These are phyloP conservation scores for Isatis lusitanica DNA, from an alignment of 441 rosid species.

Conservation along the genomic window DNA sequence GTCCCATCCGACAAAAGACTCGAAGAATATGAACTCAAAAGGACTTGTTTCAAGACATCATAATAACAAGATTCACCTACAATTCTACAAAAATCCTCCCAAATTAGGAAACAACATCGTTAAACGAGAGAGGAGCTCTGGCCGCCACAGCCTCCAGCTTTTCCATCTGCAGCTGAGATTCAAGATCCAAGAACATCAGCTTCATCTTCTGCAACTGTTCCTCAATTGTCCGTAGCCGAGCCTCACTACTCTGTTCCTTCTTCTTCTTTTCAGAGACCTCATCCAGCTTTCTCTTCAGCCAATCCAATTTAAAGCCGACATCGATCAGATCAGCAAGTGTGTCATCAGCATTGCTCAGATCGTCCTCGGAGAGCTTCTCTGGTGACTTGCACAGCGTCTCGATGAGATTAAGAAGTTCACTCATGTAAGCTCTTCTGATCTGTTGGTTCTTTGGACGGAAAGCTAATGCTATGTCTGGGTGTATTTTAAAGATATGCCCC, in stretches of 20 bases:
- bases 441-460: not conserved
- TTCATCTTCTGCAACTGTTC: not conserved
- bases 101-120: not conserved
- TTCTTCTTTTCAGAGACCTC: conserved; percentile 8
- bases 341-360: not conserved
- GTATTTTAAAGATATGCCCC: not conserved
- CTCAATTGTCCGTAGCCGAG: not conserved
- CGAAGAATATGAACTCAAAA: no score
- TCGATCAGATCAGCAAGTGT: not conserved
- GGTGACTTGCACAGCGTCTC: conserved; percentile 6
- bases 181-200: not conserved
- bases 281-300: conserved; percentile 10
- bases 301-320: conserved; percentile 12
- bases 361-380: not conserved
- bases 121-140: conserved; percentile 12
- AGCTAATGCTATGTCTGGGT: not conserved
- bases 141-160: not conserved
- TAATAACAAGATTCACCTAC: no score
- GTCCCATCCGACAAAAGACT: no score
- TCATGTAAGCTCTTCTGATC: not conserved
- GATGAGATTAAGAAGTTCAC: not conserved
- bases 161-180: not conserved
- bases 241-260: not conserved
- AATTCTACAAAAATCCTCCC: not conserved
- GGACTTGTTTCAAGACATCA: no score